Percentiles rank a stretch among this genome's conserved stretches.
Conservation (phyloP, 75 land plant genomes). For the Adiantum capillusveneris region DNA sequence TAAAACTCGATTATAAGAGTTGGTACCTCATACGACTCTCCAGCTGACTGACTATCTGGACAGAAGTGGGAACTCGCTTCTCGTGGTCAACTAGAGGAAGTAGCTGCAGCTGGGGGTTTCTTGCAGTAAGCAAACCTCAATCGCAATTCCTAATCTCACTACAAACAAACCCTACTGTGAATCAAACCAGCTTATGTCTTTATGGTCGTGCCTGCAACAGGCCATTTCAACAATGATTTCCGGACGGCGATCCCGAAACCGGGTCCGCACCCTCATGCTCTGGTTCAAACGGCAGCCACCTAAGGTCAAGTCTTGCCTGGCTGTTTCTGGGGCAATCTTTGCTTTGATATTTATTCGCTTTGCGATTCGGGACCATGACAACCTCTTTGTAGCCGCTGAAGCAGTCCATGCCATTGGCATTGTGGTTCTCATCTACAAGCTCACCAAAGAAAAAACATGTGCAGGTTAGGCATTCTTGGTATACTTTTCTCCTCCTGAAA, state of each 20-base stretch:
- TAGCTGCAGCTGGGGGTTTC: too few relatives aligned
- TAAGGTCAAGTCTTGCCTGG: conserved; percentile 79
- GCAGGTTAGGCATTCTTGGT: conserved; percentile 42
- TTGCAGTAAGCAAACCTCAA: too few relatives aligned
- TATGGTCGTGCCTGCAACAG: too few relatives aligned
- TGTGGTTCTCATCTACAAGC: conserved; percentile 79
- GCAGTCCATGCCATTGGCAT: conserved; percentile 82
- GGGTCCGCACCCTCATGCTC: conserved; percentile 34
- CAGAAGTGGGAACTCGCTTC: too few relatives aligned
- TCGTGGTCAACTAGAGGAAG: too few relatives aligned
- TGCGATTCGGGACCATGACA: conserved; percentile 83
- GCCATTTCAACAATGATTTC: conserved; percentile 4
- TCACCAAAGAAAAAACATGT: conserved; percentile 78
- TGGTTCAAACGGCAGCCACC: conserved; percentile 93
- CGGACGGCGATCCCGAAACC: conserved; percentile 16
- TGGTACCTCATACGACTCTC: too few relatives aligned
- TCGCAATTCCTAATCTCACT: too few relatives aligned
- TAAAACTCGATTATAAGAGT: too few relatives aligned
- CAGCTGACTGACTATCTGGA: too few relatives aligned
- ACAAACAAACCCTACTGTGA: too few relatives aligned
- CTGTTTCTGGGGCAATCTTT: conserved; percentile 61
- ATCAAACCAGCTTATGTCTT: too few relatives aligned
- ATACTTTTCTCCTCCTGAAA: neutral
- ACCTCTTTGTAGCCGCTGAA: conserved; percentile 91
- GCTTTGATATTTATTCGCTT: conserved; percentile 57